phyloP scores from a whole-genome alignment of 1,284 basidiomycete species.

The Pseudozyma hubeiensis region DNA sequence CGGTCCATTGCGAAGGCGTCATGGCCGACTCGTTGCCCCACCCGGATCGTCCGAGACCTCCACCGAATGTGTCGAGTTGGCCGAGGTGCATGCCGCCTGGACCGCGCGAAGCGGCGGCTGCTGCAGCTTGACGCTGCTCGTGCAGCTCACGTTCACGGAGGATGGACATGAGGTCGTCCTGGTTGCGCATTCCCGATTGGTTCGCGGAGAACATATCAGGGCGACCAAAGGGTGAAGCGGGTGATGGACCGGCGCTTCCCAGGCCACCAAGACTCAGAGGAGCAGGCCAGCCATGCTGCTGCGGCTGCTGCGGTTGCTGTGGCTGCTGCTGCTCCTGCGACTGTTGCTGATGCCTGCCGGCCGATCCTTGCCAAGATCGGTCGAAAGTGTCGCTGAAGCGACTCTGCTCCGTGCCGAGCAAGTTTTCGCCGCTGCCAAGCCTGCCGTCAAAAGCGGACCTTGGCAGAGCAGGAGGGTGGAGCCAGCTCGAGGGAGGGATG shows the following conservation, averaged over 20 bases:
- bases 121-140: conserved; percentile 53
- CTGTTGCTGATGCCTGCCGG: conserved; percentile 11
- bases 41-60: conserved; percentile 31
- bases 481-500: conserved; percentile 53
- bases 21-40: conserved; percentile 35
- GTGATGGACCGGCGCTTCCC: conserved; percentile 18
- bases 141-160: conserved; percentile 56
- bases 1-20: conserved; percentile 39
- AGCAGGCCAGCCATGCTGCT: conserved; percentile 39
- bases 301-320: conserved; percentile 6
- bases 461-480: conserved; percentile 22
- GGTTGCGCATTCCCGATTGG: conserved; percentile 39
- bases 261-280: conserved; percentile 33
- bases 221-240: conserved; percentile 46
- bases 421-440: conserved; percentile 16
- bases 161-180: conserved; percentile 51
- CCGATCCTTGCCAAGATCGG: conserved; percentile 20
- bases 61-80: conserved; percentile 37
- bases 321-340: conserved; percentile 8
- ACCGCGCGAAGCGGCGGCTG: conserved; percentile 40
- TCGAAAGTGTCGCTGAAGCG: conserved; percentile 33
- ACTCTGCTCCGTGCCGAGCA: conserved; percentile 31
- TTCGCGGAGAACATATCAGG: conserved; percentile 28
- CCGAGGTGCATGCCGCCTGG: conserved; percentile 35
- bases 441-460: conserved; percentile 20